Base-by-base conservation (phyloP, 257 asterid species). In the Gentiana macrophylla region DNA sequence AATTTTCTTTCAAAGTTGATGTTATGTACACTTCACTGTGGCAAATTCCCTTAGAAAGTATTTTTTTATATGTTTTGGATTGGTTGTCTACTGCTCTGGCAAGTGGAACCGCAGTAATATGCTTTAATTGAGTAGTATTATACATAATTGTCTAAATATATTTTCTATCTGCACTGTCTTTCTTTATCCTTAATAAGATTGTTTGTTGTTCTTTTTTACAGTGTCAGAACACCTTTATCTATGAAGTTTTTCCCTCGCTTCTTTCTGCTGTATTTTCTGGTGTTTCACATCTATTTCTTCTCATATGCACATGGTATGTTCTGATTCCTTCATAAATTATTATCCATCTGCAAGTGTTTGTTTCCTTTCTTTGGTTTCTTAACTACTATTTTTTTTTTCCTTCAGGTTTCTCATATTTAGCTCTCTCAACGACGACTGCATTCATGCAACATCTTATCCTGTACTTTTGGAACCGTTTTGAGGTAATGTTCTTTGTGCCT, bases 221-320 rank as follows among this genome's bases (percentile, higher is more conserved):
- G 98, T 72, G 98, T 92, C 60, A 90, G 98, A 56, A 92, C 98
- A 6, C 98, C 98, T 62, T 77, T 92, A 76, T 92, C 98, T 46
- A 88, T 88, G 98, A 92, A 92, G 85, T 92, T 87, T 81, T 92
- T 87, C 68, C 98, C 98, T 48, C 98, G 97, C 73, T 92, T 92
- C 93, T 92, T 92, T 71, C 74, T 92, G 69, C 96, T 92, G 68
- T 92, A 92, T 72, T 92, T 92, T 69, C 80, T 92, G 71, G 97
- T 92, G 74, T 92, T 92, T 58, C 98, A 92, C 70, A 92, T 92
- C 64, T 92, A 92, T 55, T 88, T 92, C 66, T 92, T 92, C 83
- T 92, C 98, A 12, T 88, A 87, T 66, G 77, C 94, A 38, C 79
- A 92, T 67, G 98, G 98, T 92, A 88, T 62, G 73, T 12, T 49